Evolutionary conservation across 257 asterid species (phyloP), one percentile per base, ranked within the genome.

Genomic region (Scutellaria barbata): DNA sequence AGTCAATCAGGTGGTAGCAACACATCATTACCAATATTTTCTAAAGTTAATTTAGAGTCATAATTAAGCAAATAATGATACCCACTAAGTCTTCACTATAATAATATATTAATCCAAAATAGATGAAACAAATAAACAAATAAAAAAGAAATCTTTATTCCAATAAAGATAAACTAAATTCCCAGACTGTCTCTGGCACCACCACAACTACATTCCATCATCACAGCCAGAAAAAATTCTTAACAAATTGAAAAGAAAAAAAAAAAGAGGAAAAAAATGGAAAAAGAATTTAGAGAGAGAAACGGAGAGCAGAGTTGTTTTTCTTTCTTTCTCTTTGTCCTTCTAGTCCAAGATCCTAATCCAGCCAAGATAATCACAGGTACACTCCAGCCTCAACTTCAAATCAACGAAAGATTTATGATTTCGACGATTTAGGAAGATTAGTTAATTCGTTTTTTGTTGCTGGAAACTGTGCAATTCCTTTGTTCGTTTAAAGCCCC

Each of bases 321-420:
- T 53, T 39, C 68, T 45, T 66, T 67, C 55, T 71, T 40, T 73
- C 13, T 56, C 77, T 17, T 58, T 50, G 64, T 61, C 77, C 42
- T 74, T 30, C 68, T 25, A 78, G 86, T 74, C 37, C 68, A 37
- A 78, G 86, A 84, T 79, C 77, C 86, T 80, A 78, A 71, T 81
- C 77, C 81, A 39, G 57, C 63, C 76, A 70, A 73, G 53, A 18
- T 73, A 51, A 62, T 25, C 40, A 17, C 69, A 72, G 57, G 57
- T 72, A 61, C 77, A 60, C 43, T 61, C 52, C 41, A 50, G 12
- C 51, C 37, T 65, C 55, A 45, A 25, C 65, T 73, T 48, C 74
- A 54, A 51, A 66, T 51, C 60, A 46, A 68, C 37, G 20, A 10
- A 33, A 35, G 43, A 18, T 40, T 60, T 41, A 39, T 13, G 58